phyloP scores from a whole-genome alignment of 768 basidiomycete genomes.

The Phallus indusiatus region DNA sequence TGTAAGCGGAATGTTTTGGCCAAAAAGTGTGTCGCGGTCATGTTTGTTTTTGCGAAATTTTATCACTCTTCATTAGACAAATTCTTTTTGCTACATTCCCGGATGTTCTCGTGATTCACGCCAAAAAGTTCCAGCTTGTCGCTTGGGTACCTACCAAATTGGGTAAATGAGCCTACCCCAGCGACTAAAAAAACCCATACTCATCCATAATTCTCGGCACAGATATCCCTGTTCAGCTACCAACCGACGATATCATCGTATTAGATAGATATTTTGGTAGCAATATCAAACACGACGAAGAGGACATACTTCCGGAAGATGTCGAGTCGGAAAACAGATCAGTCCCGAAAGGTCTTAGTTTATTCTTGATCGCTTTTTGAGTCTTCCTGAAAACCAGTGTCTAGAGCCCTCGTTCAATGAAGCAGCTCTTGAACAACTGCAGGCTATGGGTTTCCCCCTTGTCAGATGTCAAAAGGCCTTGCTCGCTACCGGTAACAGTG shows the following conservation, averaged over 20 bases:
- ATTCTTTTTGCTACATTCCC: slow-evolving; percentile 81
- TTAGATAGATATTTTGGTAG: slow-evolving; percentile 57
- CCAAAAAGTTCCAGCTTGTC: slow-evolving; percentile 89
- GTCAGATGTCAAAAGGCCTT: slow-evolving; percentile 85
- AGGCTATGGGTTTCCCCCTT: slow-evolving; percentile 85
- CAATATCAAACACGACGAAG: slow-evolving; percentile 57
- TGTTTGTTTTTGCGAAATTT: not conserved
- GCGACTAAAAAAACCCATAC: not conserved
- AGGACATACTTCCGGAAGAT: slow-evolving; percentile 59
- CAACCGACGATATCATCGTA: slow-evolving; percentile 43
- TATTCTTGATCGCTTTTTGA: not conserved
- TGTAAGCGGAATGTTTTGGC: slow-evolving; percentile 66
- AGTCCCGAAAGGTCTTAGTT: not conserved
- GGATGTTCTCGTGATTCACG: slow-evolving; percentile 77
- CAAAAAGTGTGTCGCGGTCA: slow-evolving; percentile 45
- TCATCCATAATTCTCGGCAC: slow-evolving; percentile 1
- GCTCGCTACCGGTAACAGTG: slow-evolving; percentile 72
- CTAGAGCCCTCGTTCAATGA: slow-evolving; percentile 60
- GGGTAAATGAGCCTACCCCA: slow-evolving; percentile 37
- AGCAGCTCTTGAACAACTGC: slow-evolving; percentile 63
- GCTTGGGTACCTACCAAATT: slow-evolving; percentile 97
- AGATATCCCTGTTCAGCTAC: slow-evolving; percentile 83
- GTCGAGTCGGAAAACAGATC: slow-evolving; percentile 6
- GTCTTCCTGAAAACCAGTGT: slow-evolving; percentile 19
- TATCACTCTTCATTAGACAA: slow-evolving; percentile 36